Evolutionary conservation across 352 stramenopile species (phyloP), one percentile per base, ranked within the genome.

Genomic region (Phytophthora idaei): DNA sequence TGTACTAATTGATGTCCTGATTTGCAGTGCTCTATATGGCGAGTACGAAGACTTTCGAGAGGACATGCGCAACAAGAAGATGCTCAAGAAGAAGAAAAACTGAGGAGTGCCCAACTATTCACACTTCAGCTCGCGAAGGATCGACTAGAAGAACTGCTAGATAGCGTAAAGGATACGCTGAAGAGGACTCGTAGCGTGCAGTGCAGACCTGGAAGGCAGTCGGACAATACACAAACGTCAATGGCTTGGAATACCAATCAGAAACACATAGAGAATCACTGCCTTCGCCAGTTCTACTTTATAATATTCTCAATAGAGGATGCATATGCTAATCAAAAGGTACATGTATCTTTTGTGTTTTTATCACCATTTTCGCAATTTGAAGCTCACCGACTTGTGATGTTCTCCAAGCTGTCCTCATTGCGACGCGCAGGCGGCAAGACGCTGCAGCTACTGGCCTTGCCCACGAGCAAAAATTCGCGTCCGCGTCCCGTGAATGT

Each of bases 11-110:
- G n/a, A 46, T 62, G n/a, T 61, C 14, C 48, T 57, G 15, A 17
- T 51, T 0, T 71, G 14, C 49, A 92, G 86, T 76, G 78, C 81
- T 68, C 74, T 87, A 5, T 83, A 83, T 65, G 88, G 88, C 14
- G 88, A 94, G 60, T 92, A 91, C 57, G 88, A 96, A 69, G 88
- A 96, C 64, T 91, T 85, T 58, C 61, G 67, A 64, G 88, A 96
- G 74, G 88, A 94, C 48, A 75, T 93, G 50, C 86, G 88, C 64
- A 94, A 96, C 59, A 89, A 92, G 70, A 92, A 93, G 54, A 55
- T 93, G 67, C 53, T 81, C 29, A 91, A 91, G 58, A 92, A 90
- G 61, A 90, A 90, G 74, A 90, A 86, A 63, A 77, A 79, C 52
- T 87, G 61, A 82, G n/a, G 32, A n/a, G 15, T 52, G 12, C 17